Percentiles rank a stretch among this genome's conserved stretches.
Evolutionary conservation across 1,139 yeast genomes (phyloP).

Genomic region (Lodderomyces pseudojiufengensis): DNA sequence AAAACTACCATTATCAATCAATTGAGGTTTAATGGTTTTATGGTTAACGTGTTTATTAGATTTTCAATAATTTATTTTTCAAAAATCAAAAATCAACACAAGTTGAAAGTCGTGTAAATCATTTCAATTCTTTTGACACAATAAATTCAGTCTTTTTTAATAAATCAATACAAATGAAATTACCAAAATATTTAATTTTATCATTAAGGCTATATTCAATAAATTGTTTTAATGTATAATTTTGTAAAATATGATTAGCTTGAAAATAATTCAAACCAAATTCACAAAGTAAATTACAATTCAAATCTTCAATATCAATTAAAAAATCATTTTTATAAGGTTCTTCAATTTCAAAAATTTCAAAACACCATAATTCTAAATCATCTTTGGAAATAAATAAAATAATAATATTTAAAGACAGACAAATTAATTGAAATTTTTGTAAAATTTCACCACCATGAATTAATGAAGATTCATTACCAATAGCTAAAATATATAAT

Average conservation of each 20-base stretch:
- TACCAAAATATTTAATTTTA: conserved; percentile 6
- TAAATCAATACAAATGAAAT: conserved; percentile 7
- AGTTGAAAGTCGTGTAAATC: conserved; percentile 7
- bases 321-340: conserved; percentile 4
- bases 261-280: conserved; percentile 13
- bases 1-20: conserved; percentile 43
- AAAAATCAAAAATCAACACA: conserved; percentile 1
- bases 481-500: conserved; percentile 5
- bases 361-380: conserved; percentile 4
- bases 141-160: conserved; percentile 7
- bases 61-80: neutral
- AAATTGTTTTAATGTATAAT: conserved; percentile 6
- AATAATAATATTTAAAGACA: conserved; percentile 8
- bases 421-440: conserved; percentile 8
- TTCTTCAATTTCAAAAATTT: conserved; percentile 8
- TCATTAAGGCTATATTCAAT: conserved; percentile 4
- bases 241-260: conserved; percentile 7
- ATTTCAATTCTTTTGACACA: conserved; percentile 6
- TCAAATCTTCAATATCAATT: conserved; percentile 1
- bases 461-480: conserved; percentile 8
- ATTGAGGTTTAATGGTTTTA: no score
- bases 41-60: neutral
- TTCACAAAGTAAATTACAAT: conserved; percentile 8
- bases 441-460: conserved; percentile 9
- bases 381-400: conserved; percentile 7